phyloP scores from a whole-genome alignment of 768 basidiomycete species.

The Tulasnella sp. region DNA sequence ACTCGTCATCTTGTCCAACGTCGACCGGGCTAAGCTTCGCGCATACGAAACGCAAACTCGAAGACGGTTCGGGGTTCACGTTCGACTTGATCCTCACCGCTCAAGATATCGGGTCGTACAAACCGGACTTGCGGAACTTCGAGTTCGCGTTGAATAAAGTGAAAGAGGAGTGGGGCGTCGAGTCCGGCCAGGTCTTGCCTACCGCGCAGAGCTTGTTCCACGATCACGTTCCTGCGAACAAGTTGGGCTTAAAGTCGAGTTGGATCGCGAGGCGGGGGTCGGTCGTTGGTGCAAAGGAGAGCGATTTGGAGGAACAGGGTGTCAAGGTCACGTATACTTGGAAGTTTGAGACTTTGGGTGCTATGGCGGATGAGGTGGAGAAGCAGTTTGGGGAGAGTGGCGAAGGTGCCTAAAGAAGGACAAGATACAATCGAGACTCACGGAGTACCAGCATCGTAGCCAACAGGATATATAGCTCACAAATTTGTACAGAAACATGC shows the following conservation, averaged over 20 bases:
- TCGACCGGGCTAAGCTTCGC: constrained; percentile 13
- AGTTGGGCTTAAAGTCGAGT: constrained; percentile 48
- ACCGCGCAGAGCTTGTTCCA: constrained; percentile 62
- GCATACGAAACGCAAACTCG: not conserved
- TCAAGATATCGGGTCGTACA: constrained; percentile 38
- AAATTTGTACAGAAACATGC: too few relatives aligned
- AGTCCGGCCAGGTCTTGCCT: constrained; percentile 47
- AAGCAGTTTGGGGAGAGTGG: constrained; percentile 28
- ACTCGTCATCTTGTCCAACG: constrained; percentile 15
- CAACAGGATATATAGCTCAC: too few relatives aligned
- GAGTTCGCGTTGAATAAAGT: constrained; percentile 42
- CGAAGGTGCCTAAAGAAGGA: not conserved
- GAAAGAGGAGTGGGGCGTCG: constrained; percentile 32
- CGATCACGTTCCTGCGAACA: constrained; percentile 56
- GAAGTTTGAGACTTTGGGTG: constrained; percentile 49
- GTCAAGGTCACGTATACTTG: constrained; percentile 29
- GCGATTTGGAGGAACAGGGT: not conserved
- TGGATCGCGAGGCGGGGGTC: constrained; percentile 58
- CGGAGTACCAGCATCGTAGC: too few relatives aligned
- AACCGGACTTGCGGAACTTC: constrained; percentile 54
- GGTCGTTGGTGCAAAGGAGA: constrained; percentile 37
- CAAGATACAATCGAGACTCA: not conserved
- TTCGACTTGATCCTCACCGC: constrained; percentile 27
- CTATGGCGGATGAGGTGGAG: constrained; percentile 54
- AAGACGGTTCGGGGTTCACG: constrained; percentile 28